Conservation (phyloP, 306 rosid genomes). For the Rosa chinensis region DNA sequence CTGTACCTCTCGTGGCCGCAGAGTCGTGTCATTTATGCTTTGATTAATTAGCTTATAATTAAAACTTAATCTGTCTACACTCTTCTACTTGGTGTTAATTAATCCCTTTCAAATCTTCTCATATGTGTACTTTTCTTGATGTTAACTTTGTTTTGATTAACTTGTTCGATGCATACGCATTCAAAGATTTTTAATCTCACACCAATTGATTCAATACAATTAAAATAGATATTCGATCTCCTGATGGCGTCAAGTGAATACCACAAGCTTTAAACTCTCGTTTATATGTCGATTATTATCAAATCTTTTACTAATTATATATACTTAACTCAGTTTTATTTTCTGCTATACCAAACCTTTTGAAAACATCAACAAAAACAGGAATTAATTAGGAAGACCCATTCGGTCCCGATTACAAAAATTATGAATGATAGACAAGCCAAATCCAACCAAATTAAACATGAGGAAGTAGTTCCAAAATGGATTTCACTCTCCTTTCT, state of each 20-base stretch:
- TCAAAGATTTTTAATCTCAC: background rate
- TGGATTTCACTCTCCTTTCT: no score
- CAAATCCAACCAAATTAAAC: no score
- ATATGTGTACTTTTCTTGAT: background rate
- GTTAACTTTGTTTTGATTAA: background rate
- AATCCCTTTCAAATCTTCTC: constrained; percentile 5
- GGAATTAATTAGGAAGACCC: no score
- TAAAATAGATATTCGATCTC: background rate
- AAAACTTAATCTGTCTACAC: background rate
- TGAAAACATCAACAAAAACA: no score
- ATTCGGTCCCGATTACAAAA: no score
- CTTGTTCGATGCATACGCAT: background rate
- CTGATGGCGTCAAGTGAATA: background rate
- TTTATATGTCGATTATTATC: no score
- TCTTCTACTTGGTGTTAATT: background rate
- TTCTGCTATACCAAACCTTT: no score
- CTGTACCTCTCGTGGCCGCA: constrained; percentile 57
- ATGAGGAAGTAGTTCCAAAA: no score
- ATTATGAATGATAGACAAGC: no score
- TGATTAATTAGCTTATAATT: background rate
- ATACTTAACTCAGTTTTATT: no score
- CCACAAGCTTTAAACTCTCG: background rate
- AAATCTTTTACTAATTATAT: no score
- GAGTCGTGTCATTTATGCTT: constrained; percentile 22
- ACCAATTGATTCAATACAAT: background rate